Base-by-base conservation (phyloP, 805 yeast species). In the Kuraishia borneana region DNA sequence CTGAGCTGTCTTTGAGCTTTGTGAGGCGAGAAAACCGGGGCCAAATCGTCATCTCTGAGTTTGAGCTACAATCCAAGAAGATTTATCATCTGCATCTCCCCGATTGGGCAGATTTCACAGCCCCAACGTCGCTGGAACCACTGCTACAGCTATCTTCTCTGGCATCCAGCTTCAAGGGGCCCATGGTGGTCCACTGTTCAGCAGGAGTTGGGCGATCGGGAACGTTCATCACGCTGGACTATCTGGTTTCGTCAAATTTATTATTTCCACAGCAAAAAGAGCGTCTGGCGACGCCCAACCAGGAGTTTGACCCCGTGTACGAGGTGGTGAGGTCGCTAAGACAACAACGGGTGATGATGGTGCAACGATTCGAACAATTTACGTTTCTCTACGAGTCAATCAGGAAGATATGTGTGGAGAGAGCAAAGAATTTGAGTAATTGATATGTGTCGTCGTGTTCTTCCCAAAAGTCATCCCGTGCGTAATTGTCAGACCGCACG, bases 281-380 rank as follows among this genome's bases (percentile, higher is more conserved):
- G 25, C n/a, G n/a, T n/a, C 21, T 33, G 8, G 31, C 23, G 33
- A 17, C 13, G 31, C 28, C 28, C 13, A 12, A 6, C 16, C 28
- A 25, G 28, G 35, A 33, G 14, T 6, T 26, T 13, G 76, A 70
- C 42, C 59, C 68, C 33, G 53, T 72, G 1, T 61, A 55, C 42
- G 56, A 57, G 30, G 53, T 65, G 18, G 63, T 72, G n/a, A 55
- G 53, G 36, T 58, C 53, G 37, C 59, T 70, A 47, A 48, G 77
- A 37, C 53, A 54, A 27, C 73, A 68, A 46, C 41, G 79, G 34
- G 56, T 70, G 30, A 50, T 69, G 39, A 72, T 72, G 78, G 76
- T 72, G 20, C 77, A 72, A 39, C 64, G 62, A 42, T 53, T 61
- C 32, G 66, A 61, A 37, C 79, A 72, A 44, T 72, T 53, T 39